Evolutionary conservation across 805 yeast species (phyloP).

Genomic region (Groenewaldozyma tartarivorans): DNA sequence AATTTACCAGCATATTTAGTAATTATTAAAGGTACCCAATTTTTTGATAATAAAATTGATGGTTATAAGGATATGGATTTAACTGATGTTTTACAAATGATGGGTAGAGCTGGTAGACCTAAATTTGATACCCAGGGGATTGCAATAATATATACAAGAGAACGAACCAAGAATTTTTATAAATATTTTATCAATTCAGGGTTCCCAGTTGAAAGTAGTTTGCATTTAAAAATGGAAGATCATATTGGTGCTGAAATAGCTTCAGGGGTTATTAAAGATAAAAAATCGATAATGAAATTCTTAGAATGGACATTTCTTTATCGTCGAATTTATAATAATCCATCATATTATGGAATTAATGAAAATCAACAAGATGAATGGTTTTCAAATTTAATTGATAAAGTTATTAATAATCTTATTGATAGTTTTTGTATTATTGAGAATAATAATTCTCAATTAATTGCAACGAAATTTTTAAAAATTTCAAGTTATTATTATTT

Average conservation of each 20-base stretch:
- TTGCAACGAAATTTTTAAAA: slow-evolving; percentile 70
- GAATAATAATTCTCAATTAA: slow-evolving; percentile 26
- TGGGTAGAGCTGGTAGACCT: slow-evolving; percentile 82
- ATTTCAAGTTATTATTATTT: slow-evolving; percentile 88
- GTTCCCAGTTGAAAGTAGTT: slow-evolving; percentile 73
- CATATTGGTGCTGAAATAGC: slow-evolving; percentile 77
- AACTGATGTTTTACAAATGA: slow-evolving; percentile 74
- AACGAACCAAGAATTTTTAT: slow-evolving; percentile 63
- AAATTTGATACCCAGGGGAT: slow-evolving; percentile 72
- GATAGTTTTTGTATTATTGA: slow-evolving; percentile 61
- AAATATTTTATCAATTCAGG: slow-evolving; percentile 72
- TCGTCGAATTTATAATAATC: slow-evolving; percentile 67
- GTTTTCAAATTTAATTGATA: slow-evolving; percentile 46
- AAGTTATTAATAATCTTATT: slow-evolving; percentile 52
- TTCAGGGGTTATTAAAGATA: slow-evolving; percentile 52
- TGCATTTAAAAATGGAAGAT: slow-evolving; percentile 67
- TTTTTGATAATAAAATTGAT: slow-evolving; percentile 49
- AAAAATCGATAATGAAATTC: slow-evolving; percentile 67
- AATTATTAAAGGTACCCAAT: slow-evolving; percentile 65
- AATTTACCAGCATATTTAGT: slow-evolving; percentile 75
- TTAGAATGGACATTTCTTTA: slow-evolving; percentile 68
- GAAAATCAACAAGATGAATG: slow-evolving; percentile 42
- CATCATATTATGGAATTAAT: slow-evolving; percentile 67
- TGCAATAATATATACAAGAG: slow-evolving; percentile 69
- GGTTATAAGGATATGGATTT: slow-evolving; percentile 73